Percentiles rank a stretch among this genome's conserved stretches.
phyloP scores from a whole-genome alignment of 495 filamentous ascomycete genomes.

The Astrothelium macrocarpum region DNA sequence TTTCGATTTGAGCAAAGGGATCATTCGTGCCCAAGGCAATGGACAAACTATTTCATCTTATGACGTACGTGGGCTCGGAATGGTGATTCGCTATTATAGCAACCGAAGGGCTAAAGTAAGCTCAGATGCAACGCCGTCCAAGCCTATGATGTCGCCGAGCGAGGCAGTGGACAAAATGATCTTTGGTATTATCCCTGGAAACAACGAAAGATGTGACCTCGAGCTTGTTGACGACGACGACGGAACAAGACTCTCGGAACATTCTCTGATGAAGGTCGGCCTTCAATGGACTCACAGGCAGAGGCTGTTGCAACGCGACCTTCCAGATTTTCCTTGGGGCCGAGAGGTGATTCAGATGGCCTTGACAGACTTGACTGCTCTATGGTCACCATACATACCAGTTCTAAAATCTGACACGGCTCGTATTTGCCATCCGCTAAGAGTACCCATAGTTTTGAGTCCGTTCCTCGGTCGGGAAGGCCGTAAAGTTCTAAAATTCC shows the following conservation, averaged over 20 bases:
- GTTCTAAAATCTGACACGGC: background rate
- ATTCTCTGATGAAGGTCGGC: background rate
- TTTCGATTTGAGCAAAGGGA: background rate
- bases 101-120: background rate
- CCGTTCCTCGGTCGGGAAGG: background rate
- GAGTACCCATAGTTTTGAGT: background rate
- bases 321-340: background rate
- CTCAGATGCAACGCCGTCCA: background rate
- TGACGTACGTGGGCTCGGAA: background rate
- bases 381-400: background rate
- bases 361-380: background rate
- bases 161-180: background rate
- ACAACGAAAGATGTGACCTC: background rate
- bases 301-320: background rate
- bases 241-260: background rate
- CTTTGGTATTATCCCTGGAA: background rate
- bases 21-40: background rate
- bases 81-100: background rate
- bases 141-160: background rate
- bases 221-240: background rate
- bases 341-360: background rate
- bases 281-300: background rate
- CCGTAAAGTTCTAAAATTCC: background rate
- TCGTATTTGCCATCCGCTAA: background rate
- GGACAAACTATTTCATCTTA: background rate